Evolutionary conservation across 768 basidiomycete genomes (phyloP).

Genomic region (Podaxis mareebaensis): DNA sequence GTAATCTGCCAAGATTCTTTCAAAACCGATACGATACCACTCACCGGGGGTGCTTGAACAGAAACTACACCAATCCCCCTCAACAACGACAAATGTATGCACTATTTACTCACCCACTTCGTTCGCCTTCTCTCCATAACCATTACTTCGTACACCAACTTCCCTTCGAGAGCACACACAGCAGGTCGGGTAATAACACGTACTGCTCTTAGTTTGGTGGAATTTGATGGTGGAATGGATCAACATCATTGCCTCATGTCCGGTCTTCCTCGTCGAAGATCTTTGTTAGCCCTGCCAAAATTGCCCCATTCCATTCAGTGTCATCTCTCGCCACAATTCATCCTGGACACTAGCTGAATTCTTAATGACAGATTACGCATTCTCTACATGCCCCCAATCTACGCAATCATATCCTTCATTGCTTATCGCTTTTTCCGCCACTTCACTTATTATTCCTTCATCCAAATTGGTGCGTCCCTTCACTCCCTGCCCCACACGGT

Average conservation of each 20-base stretch:
- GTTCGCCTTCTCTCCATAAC: neutral
- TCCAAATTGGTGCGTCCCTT: slow-evolving; percentile 38
- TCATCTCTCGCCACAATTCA: neutral
- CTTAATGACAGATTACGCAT: slow-evolving; percentile 59
- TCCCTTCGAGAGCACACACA: neutral
- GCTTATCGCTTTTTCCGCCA: slow-evolving; percentile 82
- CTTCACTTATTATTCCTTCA: slow-evolving; percentile 57
- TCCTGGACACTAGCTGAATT: slow-evolving; percentile 7
- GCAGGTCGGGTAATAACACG: neutral
- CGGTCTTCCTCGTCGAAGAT: neutral
- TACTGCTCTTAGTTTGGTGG: neutral
- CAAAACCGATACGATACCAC: no score
- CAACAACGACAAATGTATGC: slow-evolving; percentile 83
- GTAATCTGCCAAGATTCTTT: slow-evolving; percentile 20
- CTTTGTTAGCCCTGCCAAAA: neutral
- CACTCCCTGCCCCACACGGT: neutral
- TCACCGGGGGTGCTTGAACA: slow-evolving; percentile 28
- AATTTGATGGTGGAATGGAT: neutral
- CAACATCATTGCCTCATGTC: neutral
- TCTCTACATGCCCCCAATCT: slow-evolving; percentile 82
- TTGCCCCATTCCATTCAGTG: neutral
- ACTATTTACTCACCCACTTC: slow-evolving; percentile 16
- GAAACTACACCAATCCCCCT: slow-evolving; percentile 67
- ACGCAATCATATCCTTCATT: slow-evolving; percentile 81
- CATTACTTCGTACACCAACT: neutral